Base-by-base conservation (phyloP, 2,329 filamentous ascomycete species). In the Aspergillus terreus region DNA sequence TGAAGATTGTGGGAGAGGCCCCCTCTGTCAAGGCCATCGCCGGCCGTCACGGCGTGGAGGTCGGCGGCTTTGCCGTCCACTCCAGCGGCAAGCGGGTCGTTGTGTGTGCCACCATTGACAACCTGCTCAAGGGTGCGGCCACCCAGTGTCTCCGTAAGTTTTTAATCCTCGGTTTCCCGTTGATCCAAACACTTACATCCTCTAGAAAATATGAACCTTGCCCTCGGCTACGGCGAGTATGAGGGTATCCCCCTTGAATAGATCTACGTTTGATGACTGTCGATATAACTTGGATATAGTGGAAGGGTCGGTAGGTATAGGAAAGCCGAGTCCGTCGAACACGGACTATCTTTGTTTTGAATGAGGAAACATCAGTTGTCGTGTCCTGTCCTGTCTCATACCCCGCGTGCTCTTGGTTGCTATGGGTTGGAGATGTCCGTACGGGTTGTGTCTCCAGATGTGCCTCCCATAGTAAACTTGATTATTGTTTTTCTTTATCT, bases 1-100 rank as follows among this genome's bases (percentile, higher is more conserved):
- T 99, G 68, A 96, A 94, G 80, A 84, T 97, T 17, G 82, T 89
- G 4, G 92, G 92, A 49, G 92, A 97, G 71, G 82, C 88, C 0
- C 94, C 92, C 3, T 76, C 85, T 10, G 92, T 97, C 51, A 95
- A 91, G 76, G 78, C 84, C 61, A 96, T 96, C 63, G 83, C 83
- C 61, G 84, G 87, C 57, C 89, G 87, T 76, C 92, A 97, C 69
- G 87, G 89, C 19, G 87, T 95, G 4, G 92, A 97, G 76, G 91
- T 99, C 71, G 94, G 94, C 53, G 92, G 89, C 0, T 97, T 97
- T 65, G 91, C 90, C n/a, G 90, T 96, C 36, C 87, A 96, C 75
- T 90, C 83, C 61, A 85, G 83, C 19, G 92, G 92, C 52, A 94
- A 91, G 82, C 82, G 94, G 47, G 92, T 95, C 0, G 92, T 97